A percentile compares a stretch with the other conserved stretches of the same genome.
Evolutionary conservation across 148 eudicot genomes (phyloP).

Genomic region (Arbutus unedo): DNA sequence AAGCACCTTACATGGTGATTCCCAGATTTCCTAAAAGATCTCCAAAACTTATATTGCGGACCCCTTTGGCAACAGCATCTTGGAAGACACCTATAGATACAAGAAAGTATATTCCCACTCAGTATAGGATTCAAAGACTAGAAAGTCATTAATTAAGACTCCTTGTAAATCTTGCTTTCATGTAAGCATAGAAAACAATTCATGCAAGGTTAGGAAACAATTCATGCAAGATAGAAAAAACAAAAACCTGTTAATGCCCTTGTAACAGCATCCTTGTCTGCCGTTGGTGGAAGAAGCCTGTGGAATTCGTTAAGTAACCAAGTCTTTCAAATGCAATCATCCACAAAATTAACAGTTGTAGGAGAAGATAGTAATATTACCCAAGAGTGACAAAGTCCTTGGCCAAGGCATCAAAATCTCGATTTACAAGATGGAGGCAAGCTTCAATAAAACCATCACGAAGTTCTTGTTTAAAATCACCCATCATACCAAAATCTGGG

Average conservation of each 20-base stretch:
- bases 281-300: conserved; percentile 93
- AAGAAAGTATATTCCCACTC: conserved; percentile 1
- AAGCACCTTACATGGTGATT: conserved; percentile 63
- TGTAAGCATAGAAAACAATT: not conserved
- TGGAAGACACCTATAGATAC: conserved; percentile 60
- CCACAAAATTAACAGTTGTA: not conserved
- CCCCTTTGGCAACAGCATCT: conserved; percentile 80
- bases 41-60: conserved; percentile 82
- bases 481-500: conserved; percentile 99
- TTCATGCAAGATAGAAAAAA: not conserved
- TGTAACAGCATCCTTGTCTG: conserved; percentile 87
- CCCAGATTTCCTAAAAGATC: conserved; percentile 87
- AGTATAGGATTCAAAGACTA: conserved; percentile 9
- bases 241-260: conserved; percentile 79
- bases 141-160: not conserved
- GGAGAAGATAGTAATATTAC: conserved; percentile 36
- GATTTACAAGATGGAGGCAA: conserved; percentile 95
- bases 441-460: conserved; percentile 99
- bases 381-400: conserved; percentile 92
- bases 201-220: no score
- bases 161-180: not conserved
- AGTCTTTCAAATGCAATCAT: conserved; percentile 8
- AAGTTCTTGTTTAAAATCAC: conserved; percentile 83
- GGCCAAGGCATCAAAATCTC: conserved; percentile 87
- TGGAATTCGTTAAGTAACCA: conserved; percentile 14